phyloP scores from a whole-genome alignment of 345 rosid species.

The Cardamine chenopodiifolia region DNA sequence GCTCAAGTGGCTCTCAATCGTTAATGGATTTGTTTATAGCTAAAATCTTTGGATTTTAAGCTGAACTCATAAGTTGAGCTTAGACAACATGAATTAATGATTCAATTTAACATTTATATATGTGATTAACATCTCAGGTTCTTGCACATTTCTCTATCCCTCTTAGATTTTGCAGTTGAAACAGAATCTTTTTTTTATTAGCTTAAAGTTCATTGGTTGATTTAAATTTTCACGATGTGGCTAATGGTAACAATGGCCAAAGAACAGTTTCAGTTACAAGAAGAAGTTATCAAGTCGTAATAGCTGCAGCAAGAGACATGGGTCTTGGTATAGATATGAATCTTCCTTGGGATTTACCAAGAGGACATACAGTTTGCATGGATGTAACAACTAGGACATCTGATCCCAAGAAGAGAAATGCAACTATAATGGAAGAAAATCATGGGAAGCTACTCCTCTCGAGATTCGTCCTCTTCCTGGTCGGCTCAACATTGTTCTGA shows the following conservation, averaged over 20 bases:
- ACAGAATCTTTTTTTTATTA: not conserved
- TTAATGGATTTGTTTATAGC: not conserved
- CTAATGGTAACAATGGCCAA: conserved; percentile 14
- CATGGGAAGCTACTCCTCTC: conserved; percentile 77
- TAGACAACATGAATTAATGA: no score
- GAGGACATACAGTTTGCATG: conserved; percentile 63
- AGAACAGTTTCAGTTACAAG: conserved; percentile 2
- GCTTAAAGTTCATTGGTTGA: not conserved
- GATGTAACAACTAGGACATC: conserved; percentile 52
- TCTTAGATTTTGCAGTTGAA: conserved; percentile 21
- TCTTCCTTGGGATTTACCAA: conserved; percentile 71
- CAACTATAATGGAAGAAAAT: conserved; percentile 61
- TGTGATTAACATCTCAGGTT: not conserved
- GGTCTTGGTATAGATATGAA: conserved; percentile 76
- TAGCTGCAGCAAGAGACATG: conserved; percentile 80
- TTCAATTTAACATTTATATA: no score
- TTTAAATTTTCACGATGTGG: conserved; percentile 20
- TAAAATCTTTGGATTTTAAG: no score
- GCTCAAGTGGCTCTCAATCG: not conserved
- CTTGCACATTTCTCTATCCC: conserved; percentile 1
- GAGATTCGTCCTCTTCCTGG: conserved; percentile 67
- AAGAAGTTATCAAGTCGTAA: conserved; percentile 72
- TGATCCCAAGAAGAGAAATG: conserved; percentile 53
- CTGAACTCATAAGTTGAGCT: no score
- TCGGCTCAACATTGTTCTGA: conserved; percentile 73